phyloP scores from a whole-genome alignment of 164 flowering plant species.

The Brasenia schreberi region DNA sequence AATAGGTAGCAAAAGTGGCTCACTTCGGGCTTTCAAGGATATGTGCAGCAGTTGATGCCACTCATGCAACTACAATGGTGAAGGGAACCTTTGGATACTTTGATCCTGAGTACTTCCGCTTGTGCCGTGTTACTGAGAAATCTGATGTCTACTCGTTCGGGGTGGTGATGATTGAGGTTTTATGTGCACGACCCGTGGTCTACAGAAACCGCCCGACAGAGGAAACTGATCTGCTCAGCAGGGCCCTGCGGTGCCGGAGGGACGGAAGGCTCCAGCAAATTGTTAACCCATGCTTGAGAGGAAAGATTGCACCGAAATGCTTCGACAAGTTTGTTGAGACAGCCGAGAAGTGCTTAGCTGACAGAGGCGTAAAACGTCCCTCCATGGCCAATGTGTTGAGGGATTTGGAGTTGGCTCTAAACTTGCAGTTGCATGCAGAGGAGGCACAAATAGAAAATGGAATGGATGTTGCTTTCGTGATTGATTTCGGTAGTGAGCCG shows the following conservation, averaged over 20 bases:
- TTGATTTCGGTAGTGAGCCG: slow-evolving; percentile 20
- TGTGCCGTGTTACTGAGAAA: background rate
- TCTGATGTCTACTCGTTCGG: slow-evolving; percentile 4
- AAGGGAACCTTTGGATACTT: slow-evolving; percentile 4
- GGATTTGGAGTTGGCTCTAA: slow-evolving; percentile 79
- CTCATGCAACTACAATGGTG: background rate
- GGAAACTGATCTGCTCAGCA: background rate
- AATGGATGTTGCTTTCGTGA: background rate
- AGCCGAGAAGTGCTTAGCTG: slow-evolving; percentile 61
- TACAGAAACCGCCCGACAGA: background rate
- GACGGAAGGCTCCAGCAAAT: slow-evolving; percentile 67
- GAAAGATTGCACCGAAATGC: slow-evolving; percentile 30
- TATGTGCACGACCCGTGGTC: slow-evolving; percentile 61
- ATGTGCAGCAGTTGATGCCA: slow-evolving; percentile 3
- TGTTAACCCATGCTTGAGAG: background rate
- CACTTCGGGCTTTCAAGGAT: slow-evolving; percentile 41
- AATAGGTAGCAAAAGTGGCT: slow-evolving; percentile 32
- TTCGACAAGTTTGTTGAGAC: slow-evolving; percentile 64
- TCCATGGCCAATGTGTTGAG: slow-evolving; percentile 83
- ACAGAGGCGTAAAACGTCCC: slow-evolving; percentile 63
- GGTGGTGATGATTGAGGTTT: slow-evolving; percentile 32
- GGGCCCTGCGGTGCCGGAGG: slow-evolving; percentile 49
- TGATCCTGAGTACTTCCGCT: slow-evolving; percentile 1
- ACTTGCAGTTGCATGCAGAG: slow-evolving; percentile 71
- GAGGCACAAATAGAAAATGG: slow-evolving; percentile 17